Base-by-base conservation (phyloP, 2,329 filamentous ascomycete species). In the Zasmidium citrigriseum region DNA sequence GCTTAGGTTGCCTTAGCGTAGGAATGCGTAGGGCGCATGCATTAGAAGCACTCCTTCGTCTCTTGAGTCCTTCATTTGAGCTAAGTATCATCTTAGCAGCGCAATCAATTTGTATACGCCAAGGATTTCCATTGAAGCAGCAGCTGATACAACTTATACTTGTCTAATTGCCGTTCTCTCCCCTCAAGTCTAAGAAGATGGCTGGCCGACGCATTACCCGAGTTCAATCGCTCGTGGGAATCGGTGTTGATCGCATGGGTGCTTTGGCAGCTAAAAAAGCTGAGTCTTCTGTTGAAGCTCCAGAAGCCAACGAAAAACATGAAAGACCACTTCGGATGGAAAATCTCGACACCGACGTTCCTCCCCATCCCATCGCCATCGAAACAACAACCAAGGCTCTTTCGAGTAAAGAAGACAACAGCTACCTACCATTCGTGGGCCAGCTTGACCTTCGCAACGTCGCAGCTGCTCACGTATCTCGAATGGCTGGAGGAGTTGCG, bases 381-480 rank as follows among this genome's bases (percentile, higher is more conserved):
- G 27, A 22, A 18, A 22, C 27, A 10, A 52, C 49, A 11, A n/a
- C 49, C 14, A 23, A 38, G 14, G 3, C 27, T 29, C 10, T 52
- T 18, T 52, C 18, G n/a, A 23, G 21, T 20, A 52, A 41, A 38
- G 25, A 22, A 41, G 49, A 7, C 16, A 52, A 52, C 49, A 41
- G 49, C 49, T 52, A 52, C 27, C 38, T 59, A 22, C 57, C 52
- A 3, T 51, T 55, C 22, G 52, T 55, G 20, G 52, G 57, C 47
- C 57, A 59, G 24, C 41, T 55, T 4, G 57, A 25, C 18, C 52
- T 59, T 45, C 52, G 47, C 4, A 45, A 55, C 5, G 52, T 52
- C 11, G 52, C 57, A 18, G 57, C 52, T 20, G 52, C 52, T 4
- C 57, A 59, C 11, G 57, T 59, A 1, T 55, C 57, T 23, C 52